Base-by-base conservation (phyloP, 345 rosid genomes). In the Aurinia saxatilis region DNA sequence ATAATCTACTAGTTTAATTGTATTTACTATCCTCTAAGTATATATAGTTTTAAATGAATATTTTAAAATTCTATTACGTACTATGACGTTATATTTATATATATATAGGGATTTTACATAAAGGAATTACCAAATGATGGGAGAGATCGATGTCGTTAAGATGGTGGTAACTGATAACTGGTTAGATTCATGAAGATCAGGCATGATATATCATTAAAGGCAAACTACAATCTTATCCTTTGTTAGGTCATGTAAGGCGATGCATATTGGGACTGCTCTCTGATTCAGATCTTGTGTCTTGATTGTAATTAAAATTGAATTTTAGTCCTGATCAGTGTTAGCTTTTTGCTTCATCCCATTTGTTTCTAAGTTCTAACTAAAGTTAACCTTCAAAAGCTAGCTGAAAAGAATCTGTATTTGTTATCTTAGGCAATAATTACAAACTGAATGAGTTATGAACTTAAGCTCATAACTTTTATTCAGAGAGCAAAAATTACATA, bases 21-120 rank as follows among this genome's bases (percentile, higher is more conserved):
- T 41, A 67, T 40, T 50, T 67, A 67, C 59, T 59, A 59, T 68
- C 21, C 18, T 58, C 66, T 31, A 25, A 29, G 52, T 58, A 29
- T n/a, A n/a, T n/a, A n/a, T n/a, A n/a, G n/a, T 46, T 58, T 39
- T 31, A 50, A 41, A 57, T 57, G 45, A 49, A 57, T 9, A 48
- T 27, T 27, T 40, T 21, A 14, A 18, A 33, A 11, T 7, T 30
- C 38, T 30, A 58, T 45, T 30, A 4, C 25, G 2, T 2, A 48
- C 25, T 48, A 56, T 25, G 40, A 35, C 42, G 13, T 13, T 14
- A 35, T 7, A 33, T 33, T 30, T 7, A 7, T 3, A 7, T 7
- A 10, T 33, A 33, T 33, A 33, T 2, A 33, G 8, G 25, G n/a
- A n/a, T 21, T 21, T 21, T 21, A 21, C 25, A 21, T 33, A 27